Base-by-base conservation (phyloP, 2,329 filamentous ascomycete genomes). In the Mycogone perniciosa region DNA sequence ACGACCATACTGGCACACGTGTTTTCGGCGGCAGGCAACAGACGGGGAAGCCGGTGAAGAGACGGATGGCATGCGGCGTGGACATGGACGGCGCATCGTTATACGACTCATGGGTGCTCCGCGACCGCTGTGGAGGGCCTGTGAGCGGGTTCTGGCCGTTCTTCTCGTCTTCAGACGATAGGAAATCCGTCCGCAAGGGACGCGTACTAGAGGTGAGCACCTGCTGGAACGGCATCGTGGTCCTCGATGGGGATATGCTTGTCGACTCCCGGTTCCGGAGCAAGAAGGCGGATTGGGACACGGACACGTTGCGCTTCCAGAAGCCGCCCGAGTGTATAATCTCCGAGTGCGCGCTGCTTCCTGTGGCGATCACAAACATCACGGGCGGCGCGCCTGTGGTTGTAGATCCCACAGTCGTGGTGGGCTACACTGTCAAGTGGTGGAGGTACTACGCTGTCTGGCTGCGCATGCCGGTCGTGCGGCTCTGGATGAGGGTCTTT, bases 101-200 rank as follows among this genome's bases (percentile, higher is more conserved):
- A n/a, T 53, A 53, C 31, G 51, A 53, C 34, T 43, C 51, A 35
- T 53, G 51, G 51, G 51, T 53, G 41, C 51, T 53, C 30, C 51
- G 51, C 33, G 51, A 53, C 40, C 47, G 51, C 34, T 53, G 51
- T n/a, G 47, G 51, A 9, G 38, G 51, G 26, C 27, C 48, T 13
- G 48, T 46, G 7, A 53, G 51, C n/a, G 51, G 51, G 13, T 53
- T 53, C 27, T 53, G 51, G 51, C 51, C 51, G 38, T 53, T 53
- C 30, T 53, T 53, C 37, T 42, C 48, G 26, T 40, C 51, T 20
- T 37, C 51, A 33, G 34, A 46, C 31, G 51, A 53, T 43, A 46
- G 43, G 35, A 41, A 29, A 10, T 29, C 51, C 9, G 51, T 53
- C 13, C 51, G 51, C 39, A 39, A 47, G 37, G 39, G 39, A 8